Evolutionary conservation across 768 basidiomycete species (phyloP).

Genomic region (Agaricus sinodeliciosus): DNA sequence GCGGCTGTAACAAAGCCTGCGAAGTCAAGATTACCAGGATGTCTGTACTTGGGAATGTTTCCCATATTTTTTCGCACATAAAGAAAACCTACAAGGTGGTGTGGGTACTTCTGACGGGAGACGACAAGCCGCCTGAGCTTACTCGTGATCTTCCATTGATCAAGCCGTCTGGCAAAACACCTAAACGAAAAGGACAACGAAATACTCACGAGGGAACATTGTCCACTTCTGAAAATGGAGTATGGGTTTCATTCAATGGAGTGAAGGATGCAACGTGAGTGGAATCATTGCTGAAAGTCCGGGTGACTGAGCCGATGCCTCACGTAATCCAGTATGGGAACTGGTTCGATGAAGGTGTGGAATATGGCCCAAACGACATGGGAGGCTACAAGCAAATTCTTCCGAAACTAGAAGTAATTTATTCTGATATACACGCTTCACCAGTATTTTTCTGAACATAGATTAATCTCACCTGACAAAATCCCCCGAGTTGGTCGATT

Average conservation of each 20-base stretch:
- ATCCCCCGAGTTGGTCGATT: no score
- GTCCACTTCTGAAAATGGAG: constrained; percentile 19
- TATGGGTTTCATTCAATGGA: constrained; percentile 50
- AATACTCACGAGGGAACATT: not conserved
- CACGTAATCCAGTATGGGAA: constrained; percentile 49
- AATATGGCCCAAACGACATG: constrained; percentile 34
- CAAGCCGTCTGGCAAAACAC: not conserved
- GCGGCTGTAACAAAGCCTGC: constrained; percentile 9
- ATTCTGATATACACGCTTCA: not conserved
- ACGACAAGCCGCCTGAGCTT: constrained; percentile 34
- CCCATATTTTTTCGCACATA: constrained; percentile 89
- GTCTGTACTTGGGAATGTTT: constrained; percentile 52
- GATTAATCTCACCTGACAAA: no score
- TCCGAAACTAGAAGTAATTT: no score
- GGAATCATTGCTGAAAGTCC: constrained; percentile 10
- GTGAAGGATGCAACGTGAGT: constrained; percentile 60
- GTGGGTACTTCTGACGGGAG: constrained; percentile 64
- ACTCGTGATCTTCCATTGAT: constrained; percentile 7
- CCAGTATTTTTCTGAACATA: no score
- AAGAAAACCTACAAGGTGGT: constrained; percentile 76
- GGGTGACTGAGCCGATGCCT: constrained; percentile 10
- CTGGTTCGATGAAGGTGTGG: constrained; percentile 74
- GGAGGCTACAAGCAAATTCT: not conserved
- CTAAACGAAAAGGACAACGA: not conserved
- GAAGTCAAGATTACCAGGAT: constrained; percentile 35